These are phyloP conservation scores for Quercus dentata DNA, from an alignment of 306 rosid species.

Conservation along the genomic window DNA sequence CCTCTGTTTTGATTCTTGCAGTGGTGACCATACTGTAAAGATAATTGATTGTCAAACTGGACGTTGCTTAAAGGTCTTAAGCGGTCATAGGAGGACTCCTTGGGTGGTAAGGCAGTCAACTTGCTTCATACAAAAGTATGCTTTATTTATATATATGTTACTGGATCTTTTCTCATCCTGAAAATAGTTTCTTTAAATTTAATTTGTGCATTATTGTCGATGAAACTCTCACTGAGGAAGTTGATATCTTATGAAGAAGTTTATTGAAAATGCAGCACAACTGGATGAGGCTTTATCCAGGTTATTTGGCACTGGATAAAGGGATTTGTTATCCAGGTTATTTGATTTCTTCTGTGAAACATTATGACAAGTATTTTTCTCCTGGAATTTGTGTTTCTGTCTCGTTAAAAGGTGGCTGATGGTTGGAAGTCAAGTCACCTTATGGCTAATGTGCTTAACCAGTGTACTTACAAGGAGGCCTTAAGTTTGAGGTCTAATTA, in stretches of 20 bases:
- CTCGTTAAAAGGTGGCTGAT: background rate
- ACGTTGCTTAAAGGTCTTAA: constrained; percentile 42
- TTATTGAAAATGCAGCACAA: background rate
- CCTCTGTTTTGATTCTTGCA: constrained; percentile 17
- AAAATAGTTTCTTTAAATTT: background rate
- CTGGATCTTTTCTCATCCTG: background rate
- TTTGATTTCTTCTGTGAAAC: background rate
- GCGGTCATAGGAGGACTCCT: constrained; percentile 49
- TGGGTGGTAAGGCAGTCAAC: constrained; percentile 44
- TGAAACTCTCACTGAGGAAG: background rate
- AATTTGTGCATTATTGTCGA: background rate
- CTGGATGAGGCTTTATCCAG: background rate
- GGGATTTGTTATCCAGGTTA: background rate
- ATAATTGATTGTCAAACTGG: constrained; percentile 44
- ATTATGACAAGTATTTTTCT: background rate
- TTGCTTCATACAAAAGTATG: background rate
- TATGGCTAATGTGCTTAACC: background rate
- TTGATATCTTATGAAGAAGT: background rate
- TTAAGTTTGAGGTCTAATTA: background rate
- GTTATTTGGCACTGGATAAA: background rate
- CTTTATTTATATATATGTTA: background rate
- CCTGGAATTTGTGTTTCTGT: background rate
- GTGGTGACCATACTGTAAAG: constrained; percentile 52
- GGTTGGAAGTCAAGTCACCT: background rate
- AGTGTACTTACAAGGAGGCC: background rate